phyloP scores from a whole-genome alignment of 2,329 filamentous ascomycete species.

The Xylaria sp. region DNA sequence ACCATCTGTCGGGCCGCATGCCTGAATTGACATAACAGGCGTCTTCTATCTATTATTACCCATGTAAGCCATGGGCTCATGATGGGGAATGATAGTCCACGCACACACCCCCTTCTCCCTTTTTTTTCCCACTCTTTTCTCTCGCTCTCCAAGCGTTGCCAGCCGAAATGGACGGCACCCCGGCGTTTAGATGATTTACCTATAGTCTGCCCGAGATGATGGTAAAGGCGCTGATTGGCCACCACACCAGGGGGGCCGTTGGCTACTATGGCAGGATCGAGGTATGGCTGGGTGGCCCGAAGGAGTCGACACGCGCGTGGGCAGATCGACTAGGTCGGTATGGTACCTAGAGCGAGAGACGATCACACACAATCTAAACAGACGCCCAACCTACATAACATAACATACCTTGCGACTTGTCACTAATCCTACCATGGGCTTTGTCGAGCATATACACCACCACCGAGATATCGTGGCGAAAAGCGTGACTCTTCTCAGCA shows the following conservation, averaged over 20 bases:
- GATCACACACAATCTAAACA: background rate
- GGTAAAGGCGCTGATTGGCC: conserved; percentile 19
- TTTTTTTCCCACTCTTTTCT: background rate
- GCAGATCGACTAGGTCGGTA: background rate
- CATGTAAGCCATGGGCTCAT: no score
- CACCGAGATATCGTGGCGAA: background rate
- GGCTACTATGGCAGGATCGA: conserved; percentile 8
- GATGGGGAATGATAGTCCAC: background rate
- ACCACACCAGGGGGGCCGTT: conserved; percentile 2
- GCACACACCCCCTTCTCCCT: background rate
- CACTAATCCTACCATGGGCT: background rate
- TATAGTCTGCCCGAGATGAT: conserved; percentile 14
- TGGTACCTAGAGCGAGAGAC: background rate
- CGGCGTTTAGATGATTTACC: conserved; percentile 1
- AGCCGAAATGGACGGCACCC: conserved; percentile 1
- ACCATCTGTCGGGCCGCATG: conserved; percentile 7
- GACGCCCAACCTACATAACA: background rate
- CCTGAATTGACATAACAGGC: background rate
- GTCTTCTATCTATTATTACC: background rate
- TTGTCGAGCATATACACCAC: background rate
- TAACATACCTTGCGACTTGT: background rate
- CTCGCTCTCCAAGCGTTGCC: background rate
- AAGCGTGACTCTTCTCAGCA: background rate
- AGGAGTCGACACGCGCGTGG: conserved; percentile 1
- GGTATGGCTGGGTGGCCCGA: conserved; percentile 14